Conservation (phyloP, 2,329 filamentous ascomycete genomes). For the Colletotrichum sp. region DNA sequence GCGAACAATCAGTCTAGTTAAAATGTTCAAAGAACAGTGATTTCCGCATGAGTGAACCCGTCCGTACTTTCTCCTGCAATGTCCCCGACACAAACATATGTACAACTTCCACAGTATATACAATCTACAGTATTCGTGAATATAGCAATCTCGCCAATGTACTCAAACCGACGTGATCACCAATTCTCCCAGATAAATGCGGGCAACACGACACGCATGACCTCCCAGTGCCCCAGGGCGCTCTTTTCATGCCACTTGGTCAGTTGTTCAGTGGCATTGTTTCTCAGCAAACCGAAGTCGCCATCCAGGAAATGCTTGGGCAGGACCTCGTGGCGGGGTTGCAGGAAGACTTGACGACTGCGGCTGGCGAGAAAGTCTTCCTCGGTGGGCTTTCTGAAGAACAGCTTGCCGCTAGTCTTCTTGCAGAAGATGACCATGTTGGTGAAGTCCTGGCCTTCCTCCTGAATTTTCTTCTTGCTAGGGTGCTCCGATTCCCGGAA, state of each 20-base stretch:
- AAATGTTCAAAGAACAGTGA: background rate
- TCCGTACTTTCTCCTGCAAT: background rate
- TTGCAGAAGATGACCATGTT: constrained; percentile 97
- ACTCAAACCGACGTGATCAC: constrained; percentile 50
- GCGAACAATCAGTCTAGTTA: background rate
- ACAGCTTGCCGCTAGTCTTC: constrained; percentile 59
- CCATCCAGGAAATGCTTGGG: constrained; percentile 50
- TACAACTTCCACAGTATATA: background rate
- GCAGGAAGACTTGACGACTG: constrained; percentile 71
- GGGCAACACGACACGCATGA: constrained; percentile 89
- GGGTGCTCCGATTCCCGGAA: constrained; percentile 77
- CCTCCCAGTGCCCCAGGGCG: constrained; percentile 84
- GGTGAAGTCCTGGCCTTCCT: constrained; percentile 74
- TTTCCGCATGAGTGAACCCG: background rate
- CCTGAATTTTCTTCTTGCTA: constrained; percentile 50
- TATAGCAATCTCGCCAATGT: background rate
- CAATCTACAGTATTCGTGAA: background rate
- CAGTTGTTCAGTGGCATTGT: constrained; percentile 70
- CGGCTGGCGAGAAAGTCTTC: constrained; percentile 76
- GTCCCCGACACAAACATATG: background rate
- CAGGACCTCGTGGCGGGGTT: constrained; percentile 75
- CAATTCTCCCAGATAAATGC: constrained; percentile 84
- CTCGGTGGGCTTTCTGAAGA: constrained; percentile 69
- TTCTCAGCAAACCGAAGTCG: constrained; percentile 60
- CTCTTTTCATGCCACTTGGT: constrained; percentile 75